A percentile compares a stretch with the other conserved stretches of the same genome.
Conservation (phyloP, 768 basidiomycete species). For the Kwoniella bestiolae region DNA sequence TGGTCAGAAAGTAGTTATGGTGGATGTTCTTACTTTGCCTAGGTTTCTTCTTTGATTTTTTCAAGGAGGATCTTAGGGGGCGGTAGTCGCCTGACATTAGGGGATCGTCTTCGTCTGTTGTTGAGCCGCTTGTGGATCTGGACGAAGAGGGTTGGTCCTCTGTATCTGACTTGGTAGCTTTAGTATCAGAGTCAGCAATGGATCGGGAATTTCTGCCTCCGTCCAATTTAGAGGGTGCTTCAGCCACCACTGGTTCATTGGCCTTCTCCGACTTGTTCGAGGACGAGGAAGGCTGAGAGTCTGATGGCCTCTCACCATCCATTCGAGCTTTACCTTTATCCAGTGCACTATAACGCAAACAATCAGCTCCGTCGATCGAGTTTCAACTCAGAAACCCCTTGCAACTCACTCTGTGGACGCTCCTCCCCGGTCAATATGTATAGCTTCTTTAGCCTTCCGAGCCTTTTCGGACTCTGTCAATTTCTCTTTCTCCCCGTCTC, state of each 20-base stretch:
- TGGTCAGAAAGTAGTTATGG: constrained; percentile 52
- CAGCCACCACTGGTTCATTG: too few species aligned
- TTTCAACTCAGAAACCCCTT: too few species aligned
- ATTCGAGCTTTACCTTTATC: constrained; percentile 33
- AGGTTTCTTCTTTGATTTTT: constrained; percentile 49
- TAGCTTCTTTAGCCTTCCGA: constrained; percentile 3
- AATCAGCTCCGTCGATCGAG: background rate
- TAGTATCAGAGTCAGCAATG: background rate
- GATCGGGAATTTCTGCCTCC: background rate
- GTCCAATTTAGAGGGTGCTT: background rate
- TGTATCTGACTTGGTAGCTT: background rate
- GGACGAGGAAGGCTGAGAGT: background rate
- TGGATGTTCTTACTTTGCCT: constrained; percentile 44
- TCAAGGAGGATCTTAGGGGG: constrained; percentile 44
- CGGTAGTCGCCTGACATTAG: constrained; percentile 48
- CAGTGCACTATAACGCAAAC: background rate
- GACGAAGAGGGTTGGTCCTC: background rate
- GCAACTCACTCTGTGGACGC: background rate
- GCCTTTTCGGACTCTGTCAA: constrained; percentile 10
- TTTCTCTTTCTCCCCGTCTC: background rate
- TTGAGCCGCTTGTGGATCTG: background rate
- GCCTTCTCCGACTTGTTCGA: background rate
- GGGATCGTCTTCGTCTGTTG: constrained; percentile 25
- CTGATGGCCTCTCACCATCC: constrained; percentile 25
- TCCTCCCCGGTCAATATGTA: background rate